Percentiles rank a stretch among this genome's conserved stretches.
phyloP scores from a whole-genome alignment of 1,139 yeast species.

The Candida frijolesensis region DNA sequence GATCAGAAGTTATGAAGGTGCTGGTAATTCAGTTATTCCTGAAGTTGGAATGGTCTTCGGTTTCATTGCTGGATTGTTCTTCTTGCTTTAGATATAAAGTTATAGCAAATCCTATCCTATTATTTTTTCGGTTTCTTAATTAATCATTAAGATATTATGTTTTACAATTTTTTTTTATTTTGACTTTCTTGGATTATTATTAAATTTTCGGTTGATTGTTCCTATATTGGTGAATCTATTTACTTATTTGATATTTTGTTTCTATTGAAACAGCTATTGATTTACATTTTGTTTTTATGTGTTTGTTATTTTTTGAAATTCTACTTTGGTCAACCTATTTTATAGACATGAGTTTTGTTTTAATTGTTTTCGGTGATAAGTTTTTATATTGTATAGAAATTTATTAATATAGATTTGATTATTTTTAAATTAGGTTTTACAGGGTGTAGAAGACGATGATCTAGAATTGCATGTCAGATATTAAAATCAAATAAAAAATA shows the following conservation, averaged over 20 bases:
- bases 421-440: neutral
- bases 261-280: too few species aligned
- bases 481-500: too few species aligned
- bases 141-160: neutral
- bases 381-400: neutral
- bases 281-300: neutral
- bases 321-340: neutral
- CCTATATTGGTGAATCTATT: neutral
- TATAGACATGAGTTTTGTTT: too few species aligned
- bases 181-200: neutral
- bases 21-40: conserved; percentile 1
- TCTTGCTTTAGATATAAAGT: conserved; percentile 1
- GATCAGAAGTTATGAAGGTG: conserved; percentile 1
- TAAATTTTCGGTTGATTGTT: neutral
- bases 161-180: neutral
- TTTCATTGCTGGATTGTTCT: neutral
- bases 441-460: too few species aligned
- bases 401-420: neutral
- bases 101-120: neutral
- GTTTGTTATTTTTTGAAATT: neutral
- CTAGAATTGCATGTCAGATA: too few species aligned
- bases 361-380: neutral
- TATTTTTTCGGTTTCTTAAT: neutral
- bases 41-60: neutral
- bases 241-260: neutral